Evolutionary conservation across 108 stramenopile genomes (phyloP).

Genomic region (Skeletonema menzelii): DNA sequence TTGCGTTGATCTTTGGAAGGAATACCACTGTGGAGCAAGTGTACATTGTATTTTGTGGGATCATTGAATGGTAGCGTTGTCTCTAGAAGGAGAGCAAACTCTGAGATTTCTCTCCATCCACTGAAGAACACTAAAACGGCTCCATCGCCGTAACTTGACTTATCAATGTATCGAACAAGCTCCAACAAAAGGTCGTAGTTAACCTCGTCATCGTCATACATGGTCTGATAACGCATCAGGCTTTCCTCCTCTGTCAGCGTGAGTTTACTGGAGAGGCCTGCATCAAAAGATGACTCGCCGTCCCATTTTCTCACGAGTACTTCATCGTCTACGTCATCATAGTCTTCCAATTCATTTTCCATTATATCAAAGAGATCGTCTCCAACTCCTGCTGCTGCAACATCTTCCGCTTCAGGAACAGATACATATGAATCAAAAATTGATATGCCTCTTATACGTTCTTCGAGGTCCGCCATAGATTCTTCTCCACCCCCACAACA

Average conservation of each 20-base stretch:
- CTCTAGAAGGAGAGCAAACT: constrained; percentile 58
- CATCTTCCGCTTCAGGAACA: constrained; percentile 20
- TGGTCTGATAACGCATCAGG: constrained; percentile 58
- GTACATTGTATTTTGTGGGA: constrained; percentile 45
- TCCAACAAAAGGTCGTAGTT: constrained; percentile 62
- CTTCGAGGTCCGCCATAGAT: constrained; percentile 43
- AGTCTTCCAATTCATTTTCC: constrained; percentile 47
- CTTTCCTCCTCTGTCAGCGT: constrained; percentile 59
- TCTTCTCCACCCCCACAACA: constrained; percentile 49
- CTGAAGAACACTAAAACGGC: constrained; percentile 91
- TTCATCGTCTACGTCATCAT: constrained; percentile 42
- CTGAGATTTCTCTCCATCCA: constrained; percentile 91
- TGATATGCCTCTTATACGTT: constrained; percentile 18
- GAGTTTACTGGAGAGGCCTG: constrained; percentile 31
- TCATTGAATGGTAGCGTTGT: constrained; percentile 64
- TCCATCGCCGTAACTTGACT: constrained; percentile 67
- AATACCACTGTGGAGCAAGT: constrained; percentile 88
- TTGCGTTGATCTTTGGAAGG: constrained; percentile 73
- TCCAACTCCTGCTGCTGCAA: constrained; percentile 21
- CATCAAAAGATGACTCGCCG: constrained; percentile 55
- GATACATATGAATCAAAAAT: constrained; percentile 17
- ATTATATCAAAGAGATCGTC: constrained; percentile 39
- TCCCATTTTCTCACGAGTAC: constrained; percentile 55
- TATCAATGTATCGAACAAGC: constrained; percentile 55
- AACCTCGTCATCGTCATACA: constrained; percentile 72